phyloP scores from a whole-genome alignment of 1,139 yeast genomes.

The Suhomyces kunorum region DNA sequence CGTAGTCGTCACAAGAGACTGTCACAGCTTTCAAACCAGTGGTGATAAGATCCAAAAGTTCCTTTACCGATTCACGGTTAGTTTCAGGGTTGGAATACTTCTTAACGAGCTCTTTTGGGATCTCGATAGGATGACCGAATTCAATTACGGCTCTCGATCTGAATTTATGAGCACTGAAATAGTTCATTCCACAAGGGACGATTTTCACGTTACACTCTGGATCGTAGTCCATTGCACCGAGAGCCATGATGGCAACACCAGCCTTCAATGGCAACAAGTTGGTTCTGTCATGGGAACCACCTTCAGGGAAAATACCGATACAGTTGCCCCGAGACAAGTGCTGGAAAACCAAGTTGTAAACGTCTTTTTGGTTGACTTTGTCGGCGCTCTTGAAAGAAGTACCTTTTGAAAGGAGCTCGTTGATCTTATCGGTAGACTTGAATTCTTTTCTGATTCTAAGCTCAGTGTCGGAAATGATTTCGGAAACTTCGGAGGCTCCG shows the following conservation, averaged over 20 bases:
- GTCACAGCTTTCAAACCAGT: constrained; percentile 35
- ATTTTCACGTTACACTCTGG: constrained; percentile 59
- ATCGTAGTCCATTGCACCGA: constrained; percentile 55
- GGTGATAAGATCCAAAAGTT: constrained; percentile 27
- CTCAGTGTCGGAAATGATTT: constrained; percentile 74
- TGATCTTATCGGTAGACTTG: constrained; percentile 49
- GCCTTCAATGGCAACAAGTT: constrained; percentile 45
- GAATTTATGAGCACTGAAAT: constrained; percentile 49
- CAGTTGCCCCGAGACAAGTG: constrained; percentile 80
- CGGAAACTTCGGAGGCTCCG: constrained; percentile 74
- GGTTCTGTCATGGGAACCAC: constrained; percentile 47
- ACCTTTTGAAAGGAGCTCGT: constrained; percentile 48
- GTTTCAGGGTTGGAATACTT: constrained; percentile 67
- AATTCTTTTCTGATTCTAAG: constrained; percentile 72
- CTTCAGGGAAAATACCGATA: constrained; percentile 96
- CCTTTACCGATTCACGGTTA: constrained; percentile 67
- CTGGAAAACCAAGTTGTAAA: constrained; percentile 77
- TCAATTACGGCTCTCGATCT: constrained; percentile 50
- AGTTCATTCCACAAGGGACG: constrained; percentile 50
- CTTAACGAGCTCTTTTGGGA: constrained; percentile 50
- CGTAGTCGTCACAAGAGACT: constrained; percentile 36
- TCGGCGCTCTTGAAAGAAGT: constrained; percentile 72
- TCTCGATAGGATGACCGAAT: constrained; percentile 46
- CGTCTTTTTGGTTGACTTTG: constrained; percentile 80
- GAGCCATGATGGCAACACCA: constrained; percentile 53